These are phyloP conservation scores for Tylopilus plumbeoviolaceoides DNA, from an alignment of 768 basidiomycete species.

Conservation along the genomic window DNA sequence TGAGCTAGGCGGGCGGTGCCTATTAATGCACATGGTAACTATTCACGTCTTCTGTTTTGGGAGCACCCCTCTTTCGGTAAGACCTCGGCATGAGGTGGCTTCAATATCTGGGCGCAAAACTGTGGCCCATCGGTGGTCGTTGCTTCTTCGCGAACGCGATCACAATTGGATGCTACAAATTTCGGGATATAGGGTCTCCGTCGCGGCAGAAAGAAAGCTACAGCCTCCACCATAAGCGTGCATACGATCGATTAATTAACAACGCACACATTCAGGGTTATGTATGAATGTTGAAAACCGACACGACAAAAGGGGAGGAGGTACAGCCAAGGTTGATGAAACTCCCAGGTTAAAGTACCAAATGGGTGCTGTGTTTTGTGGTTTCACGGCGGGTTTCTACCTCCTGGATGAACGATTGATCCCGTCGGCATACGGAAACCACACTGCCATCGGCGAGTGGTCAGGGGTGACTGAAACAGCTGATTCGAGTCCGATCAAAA, in stretches of 20 bases:
- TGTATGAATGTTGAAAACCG: neutral
- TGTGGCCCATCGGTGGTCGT: slow-evolving; percentile 18
- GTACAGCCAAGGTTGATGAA: neutral
- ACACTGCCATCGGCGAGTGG: slow-evolving; percentile 7
- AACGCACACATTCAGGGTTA: neutral
- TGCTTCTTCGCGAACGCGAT: neutral
- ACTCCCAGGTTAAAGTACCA: neutral
- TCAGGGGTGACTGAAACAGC: slow-evolving; percentile 4
- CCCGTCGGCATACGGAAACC: neutral
- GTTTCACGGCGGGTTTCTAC: neutral
- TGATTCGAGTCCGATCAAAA: slow-evolving; percentile 21
- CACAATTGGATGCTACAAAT: neutral
- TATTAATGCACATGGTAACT: neutral
- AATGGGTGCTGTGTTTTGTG: neutral
- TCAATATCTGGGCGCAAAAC: slow-evolving; percentile 24
- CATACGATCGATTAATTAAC: neutral
- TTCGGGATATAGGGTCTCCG: neutral
- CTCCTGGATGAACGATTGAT: neutral
- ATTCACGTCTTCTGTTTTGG: neutral
- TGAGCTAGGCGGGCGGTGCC: slow-evolving; percentile 55
- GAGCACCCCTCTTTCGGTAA: neutral
- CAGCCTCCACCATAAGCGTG: neutral
- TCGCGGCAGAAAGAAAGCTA: neutral
- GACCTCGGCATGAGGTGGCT: slow-evolving; percentile 1
- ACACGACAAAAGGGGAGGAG: neutral